phyloP scores from a whole-genome alignment of 305 asterid species.

The Solanum hybrid region DNA sequence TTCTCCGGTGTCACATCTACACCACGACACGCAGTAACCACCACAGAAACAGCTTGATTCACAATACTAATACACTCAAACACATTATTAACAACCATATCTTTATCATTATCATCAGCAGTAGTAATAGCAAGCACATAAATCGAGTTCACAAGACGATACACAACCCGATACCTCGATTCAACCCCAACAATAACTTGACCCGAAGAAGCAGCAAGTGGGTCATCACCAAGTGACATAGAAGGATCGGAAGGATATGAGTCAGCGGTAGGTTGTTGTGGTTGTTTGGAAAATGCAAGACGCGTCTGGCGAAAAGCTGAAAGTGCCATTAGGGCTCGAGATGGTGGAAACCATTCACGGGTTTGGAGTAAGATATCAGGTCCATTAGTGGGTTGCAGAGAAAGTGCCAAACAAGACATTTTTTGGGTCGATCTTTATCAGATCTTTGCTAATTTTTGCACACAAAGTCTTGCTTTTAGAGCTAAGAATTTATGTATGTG shows the following conservation, averaged over 20 bases:
- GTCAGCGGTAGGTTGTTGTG: constrained; percentile 17
- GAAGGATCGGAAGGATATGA: constrained; percentile 31
- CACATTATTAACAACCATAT: constrained; percentile 36
- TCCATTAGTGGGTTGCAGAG: constrained; percentile 81
- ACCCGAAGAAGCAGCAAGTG: constrained; percentile 80
- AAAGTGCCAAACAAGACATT: constrained; percentile 77
- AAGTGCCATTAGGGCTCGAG: constrained; percentile 83
- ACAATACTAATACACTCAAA: constrained; percentile 78
- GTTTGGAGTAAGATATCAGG: constrained; percentile 80
- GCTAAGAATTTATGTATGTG: not conserved
- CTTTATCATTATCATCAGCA: constrained; percentile 45
- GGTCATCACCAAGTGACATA: constrained; percentile 73
- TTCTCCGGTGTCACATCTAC: constrained; percentile 88
- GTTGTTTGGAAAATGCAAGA: constrained; percentile 43
- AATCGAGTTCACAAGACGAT: constrained; percentile 74
- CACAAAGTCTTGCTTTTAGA: not conserved
- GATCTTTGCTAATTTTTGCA: not conserved
- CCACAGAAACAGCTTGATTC: constrained; percentile 75
- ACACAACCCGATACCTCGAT: constrained; percentile 68
- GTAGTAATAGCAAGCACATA: constrained; percentile 68
- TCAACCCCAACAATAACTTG: constrained; percentile 84
- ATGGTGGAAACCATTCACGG: constrained; percentile 94
- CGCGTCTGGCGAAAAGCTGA: constrained; percentile 81
- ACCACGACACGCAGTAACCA: constrained; percentile 82
- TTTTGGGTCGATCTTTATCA: not conserved